Conservation (phyloP, 2,329 filamentous ascomycete species). For the Diplodia mutila region DNA sequence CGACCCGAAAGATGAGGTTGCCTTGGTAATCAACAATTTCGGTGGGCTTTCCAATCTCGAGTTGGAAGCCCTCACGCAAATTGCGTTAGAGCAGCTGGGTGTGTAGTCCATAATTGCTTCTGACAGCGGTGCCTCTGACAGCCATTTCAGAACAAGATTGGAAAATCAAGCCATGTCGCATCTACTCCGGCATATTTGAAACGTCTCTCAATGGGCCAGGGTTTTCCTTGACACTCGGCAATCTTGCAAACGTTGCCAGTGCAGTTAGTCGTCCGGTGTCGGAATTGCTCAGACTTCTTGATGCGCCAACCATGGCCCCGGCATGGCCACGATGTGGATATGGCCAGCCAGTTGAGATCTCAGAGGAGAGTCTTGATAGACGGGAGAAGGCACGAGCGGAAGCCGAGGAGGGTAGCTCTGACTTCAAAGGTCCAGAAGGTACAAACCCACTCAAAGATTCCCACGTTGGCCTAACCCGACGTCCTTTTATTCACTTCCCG, state of each 20-base stretch:
- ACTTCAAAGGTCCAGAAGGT: constrained; percentile 14
- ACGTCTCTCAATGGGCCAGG: constrained; percentile 73
- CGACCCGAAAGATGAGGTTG: constrained; percentile 49
- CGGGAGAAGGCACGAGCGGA: constrained; percentile 39
- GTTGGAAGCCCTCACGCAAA: constrained; percentile 52
- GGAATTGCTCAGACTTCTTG: constrained; percentile 54
- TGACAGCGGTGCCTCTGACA: background rate
- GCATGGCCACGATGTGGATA: constrained; percentile 57
- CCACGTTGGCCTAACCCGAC: constrained; percentile 20
- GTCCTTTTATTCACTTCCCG: constrained; percentile 33
- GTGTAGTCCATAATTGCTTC: background rate
- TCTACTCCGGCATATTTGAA: constrained; percentile 70
- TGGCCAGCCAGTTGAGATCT: constrained; percentile 32
- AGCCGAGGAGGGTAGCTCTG: constrained; percentile 26
- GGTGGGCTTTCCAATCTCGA: constrained; percentile 54
- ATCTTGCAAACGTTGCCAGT: constrained; percentile 52
- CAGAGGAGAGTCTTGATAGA: constrained; percentile 35
- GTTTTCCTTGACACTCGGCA: constrained; percentile 63
- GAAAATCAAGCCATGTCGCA: constrained; percentile 63
- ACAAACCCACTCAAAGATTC: background rate
- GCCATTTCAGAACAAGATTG: constrained; percentile 50
- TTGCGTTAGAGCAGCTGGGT: constrained; percentile 45
- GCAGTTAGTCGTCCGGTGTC: constrained; percentile 42
- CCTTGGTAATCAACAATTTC: constrained; percentile 55
- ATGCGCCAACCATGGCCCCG: constrained; percentile 55